Percentiles rank a stretch among this genome's conserved stretches.
Conservation (phyloP, 371 early-diverging fungal species). For the Mortierella sp. region DNA sequence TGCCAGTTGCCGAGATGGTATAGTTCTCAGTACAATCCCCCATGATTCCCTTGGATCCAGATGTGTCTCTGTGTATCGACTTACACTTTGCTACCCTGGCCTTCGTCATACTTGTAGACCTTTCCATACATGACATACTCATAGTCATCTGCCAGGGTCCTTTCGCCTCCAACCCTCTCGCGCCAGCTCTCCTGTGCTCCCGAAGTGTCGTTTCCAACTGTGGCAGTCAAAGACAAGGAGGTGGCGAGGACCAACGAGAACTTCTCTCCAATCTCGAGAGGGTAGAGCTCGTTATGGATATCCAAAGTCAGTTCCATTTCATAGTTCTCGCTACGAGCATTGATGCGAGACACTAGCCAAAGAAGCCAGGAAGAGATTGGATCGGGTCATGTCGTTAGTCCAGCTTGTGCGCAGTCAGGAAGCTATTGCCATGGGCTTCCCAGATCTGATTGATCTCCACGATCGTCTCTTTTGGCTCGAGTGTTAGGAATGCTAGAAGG, state of each 20-base stretch:
- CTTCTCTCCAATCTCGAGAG: slow-evolving; percentile 84
- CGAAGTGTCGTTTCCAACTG: slow-evolving; percentile 56
- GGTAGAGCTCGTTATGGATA: slow-evolving; percentile 93
- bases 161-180: slow-evolving; percentile 71
- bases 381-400: not conserved
- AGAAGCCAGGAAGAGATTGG: not conserved
- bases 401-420: too few relatives aligned
- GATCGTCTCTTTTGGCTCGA: too few relatives aligned
- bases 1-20: too few relatives aligned
- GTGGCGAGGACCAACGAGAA: slow-evolving; percentile 85
- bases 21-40: too few relatives aligned
- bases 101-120: slow-evolving; percentile 93
- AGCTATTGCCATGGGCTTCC: too few relatives aligned
- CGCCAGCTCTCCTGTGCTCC: slow-evolving; percentile 73
- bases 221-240: slow-evolving; percentile 68
- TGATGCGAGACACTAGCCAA: slow-evolving; percentile 84
- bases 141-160: slow-evolving; percentile 91
- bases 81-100: slow-evolving; percentile 78
- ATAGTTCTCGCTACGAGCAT: slow-evolving; percentile 86
- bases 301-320: slow-evolving; percentile 93
- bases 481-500: too few relatives aligned
- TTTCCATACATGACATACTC: slow-evolving; percentile 98
- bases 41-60: too few relatives aligned
- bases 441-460: too few relatives aligned
- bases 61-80: too few relatives aligned